Evolutionary conservation across 164 flowering plant genomes (phyloP), one percentile per base, ranked within the genome.

Genomic region (Akebia trifoliata): DNA sequence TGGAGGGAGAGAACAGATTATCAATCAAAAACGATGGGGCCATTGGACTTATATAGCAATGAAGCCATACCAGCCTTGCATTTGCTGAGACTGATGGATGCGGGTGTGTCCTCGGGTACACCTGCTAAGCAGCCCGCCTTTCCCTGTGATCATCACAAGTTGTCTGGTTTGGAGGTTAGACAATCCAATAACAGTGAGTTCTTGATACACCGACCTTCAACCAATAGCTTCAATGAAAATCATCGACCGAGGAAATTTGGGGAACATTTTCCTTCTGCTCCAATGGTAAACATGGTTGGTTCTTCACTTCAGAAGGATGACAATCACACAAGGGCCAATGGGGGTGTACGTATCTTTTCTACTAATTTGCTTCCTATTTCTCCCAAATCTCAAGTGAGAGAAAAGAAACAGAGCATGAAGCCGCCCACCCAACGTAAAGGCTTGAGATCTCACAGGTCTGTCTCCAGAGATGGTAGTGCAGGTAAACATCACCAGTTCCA

Each of bases 1-100:
- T 45, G 49, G 37, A 53, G 50, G 38, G 70, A 54, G 30, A 68
- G 63, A 45, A 72, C 64, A 52, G 72, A 59, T 20, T 32, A 46
- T 69, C 69, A 60, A 30, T 56, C 69, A 26, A 71, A 67, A 46
- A 18, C 22, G 3, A 30, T 17, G 46, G 71, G 65, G 18, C 61
- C 82, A 5, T 49, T 60, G 28, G 86, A 79, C 66, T 47, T 75
- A 18, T 72, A 68, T 71, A 54, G 80, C 47, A 81, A 79, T 70
- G 89, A 84, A 14, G 62, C 80, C 11, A 71, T 82, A 43, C 69
- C 90, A 24, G 90, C 95, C 1, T 72, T 80, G 87, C 73, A 82
- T 74, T 70, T 87, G 46, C 85, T 87, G 24, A 81, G 79, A 73
- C 79, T 84, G 43, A 77, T 82, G 90, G 73, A 81, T 69, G 73